phyloP scores from a whole-genome alignment of 23 red algal genomes.

The Gracilaria vermiculophylla region DNA sequence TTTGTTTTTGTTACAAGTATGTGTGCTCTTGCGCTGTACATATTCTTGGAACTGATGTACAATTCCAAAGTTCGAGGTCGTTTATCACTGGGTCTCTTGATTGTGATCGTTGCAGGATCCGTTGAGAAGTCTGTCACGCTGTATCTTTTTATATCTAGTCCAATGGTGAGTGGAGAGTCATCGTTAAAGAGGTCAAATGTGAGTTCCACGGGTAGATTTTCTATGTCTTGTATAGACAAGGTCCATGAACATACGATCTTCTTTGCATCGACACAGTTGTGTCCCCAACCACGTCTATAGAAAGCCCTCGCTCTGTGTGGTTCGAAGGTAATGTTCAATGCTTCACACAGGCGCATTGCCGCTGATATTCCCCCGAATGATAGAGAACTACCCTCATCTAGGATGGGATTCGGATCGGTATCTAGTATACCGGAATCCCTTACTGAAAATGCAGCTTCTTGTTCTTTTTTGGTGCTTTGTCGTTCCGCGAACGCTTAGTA shows the following conservation, averaged over 20 bases:
- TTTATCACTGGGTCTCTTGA: conserved; percentile 25
- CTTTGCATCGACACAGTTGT: neutral
- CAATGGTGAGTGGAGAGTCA: conserved; percentile 1
- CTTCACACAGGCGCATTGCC: neutral
- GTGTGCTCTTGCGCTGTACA: neutral
- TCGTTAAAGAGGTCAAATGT: conserved; percentile 31
- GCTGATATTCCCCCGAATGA: neutral
- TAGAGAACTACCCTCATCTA: neutral
- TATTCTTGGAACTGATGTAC: neutral
- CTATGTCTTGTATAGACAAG: neutral
- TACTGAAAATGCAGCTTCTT: neutral
- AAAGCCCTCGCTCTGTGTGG: neutral
- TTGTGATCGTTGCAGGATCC: neutral
- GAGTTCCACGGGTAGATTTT: neutral
- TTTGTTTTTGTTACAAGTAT: neutral
- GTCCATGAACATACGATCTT: neutral
- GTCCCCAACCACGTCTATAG: neutral
- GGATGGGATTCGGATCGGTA: conserved; percentile 2
- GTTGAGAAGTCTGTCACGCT: neutral
- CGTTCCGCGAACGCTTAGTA: too few relatives aligned
- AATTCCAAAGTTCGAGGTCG: neutral
- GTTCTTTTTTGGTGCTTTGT: neutral
- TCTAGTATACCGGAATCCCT: neutral
- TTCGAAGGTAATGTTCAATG: neutral
- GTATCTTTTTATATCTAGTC: neutral